Evolutionary conservation across 2,329 filamentous ascomycete genomes (phyloP).

Genomic region (Aspergillus eucalypticola): DNA sequence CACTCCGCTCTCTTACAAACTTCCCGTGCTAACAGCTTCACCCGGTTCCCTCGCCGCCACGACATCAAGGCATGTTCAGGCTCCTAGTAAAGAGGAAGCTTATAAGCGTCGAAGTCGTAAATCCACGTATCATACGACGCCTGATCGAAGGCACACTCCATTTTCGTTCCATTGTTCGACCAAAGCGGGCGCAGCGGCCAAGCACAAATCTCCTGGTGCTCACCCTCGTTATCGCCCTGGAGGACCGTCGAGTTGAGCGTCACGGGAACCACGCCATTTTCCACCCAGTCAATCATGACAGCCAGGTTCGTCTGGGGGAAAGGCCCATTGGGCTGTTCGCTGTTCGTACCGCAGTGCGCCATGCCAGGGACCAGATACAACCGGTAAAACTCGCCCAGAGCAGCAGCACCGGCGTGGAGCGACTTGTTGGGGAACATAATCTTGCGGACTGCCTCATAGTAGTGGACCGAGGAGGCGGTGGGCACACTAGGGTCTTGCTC

Average conservation of each 20-base stretch:
- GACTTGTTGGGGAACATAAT: constrained; percentile 48
- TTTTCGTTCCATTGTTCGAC: constrained; percentile 9
- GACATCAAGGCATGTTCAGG: no score
- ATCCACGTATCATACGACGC: neutral
- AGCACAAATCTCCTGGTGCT: constrained; percentile 23
- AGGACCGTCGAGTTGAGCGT: constrained; percentile 43
- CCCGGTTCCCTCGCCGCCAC: no score
- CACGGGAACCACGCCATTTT: constrained; percentile 46
- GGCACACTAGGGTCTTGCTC: constrained; percentile 56
- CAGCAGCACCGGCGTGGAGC: constrained; percentile 42
- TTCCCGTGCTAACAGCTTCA: no score
- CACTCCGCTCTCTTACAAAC: no score
- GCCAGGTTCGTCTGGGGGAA: constrained; percentile 49
- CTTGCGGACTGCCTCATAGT: constrained; percentile 53
- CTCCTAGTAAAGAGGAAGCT: neutral
- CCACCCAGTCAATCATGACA: constrained; percentile 53
- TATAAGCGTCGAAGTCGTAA: neutral
- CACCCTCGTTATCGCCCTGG: constrained; percentile 18
- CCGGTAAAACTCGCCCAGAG: constrained; percentile 54
- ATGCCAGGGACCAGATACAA: constrained; percentile 56
- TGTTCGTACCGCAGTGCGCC: constrained; percentile 48
- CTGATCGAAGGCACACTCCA: constrained; percentile 3
- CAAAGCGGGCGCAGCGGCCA: constrained; percentile 27
- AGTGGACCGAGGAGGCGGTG: constrained; percentile 54
- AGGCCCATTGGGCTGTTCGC: constrained; percentile 42